Evolutionary conservation across 176 grass and related monocot species (phyloP), one percentile per base, ranked within the genome.

Genomic region (Carex kokanica): DNA sequence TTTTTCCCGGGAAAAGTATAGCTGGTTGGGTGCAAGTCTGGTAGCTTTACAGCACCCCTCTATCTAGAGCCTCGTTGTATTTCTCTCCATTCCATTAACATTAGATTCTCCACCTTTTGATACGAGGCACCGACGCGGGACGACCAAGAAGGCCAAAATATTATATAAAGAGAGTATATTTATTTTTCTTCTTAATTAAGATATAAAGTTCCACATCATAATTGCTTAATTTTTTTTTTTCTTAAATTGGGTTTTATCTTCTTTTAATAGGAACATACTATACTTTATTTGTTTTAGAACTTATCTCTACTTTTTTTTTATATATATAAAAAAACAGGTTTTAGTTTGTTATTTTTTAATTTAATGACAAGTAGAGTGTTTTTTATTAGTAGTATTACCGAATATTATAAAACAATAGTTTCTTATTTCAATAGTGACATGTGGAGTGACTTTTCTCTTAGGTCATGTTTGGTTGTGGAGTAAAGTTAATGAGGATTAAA

Each of bases 21-120:
- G 73, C 47, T 78, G 73, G 51, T 78, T 78, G 47, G 73, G 73
- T 78, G 51, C 51, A 78, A 78, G 25, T 56, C 13, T 56, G 73
- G 73, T 78, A 31, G 51, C 73, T 78, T 78, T 78, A 54, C 51
- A 78, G 14, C 73, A 31, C 51, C 51, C 51, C 24, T 56, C 24
- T 29, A 18, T 67, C 14, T 36, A 67, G 64, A 67, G 2, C 4
- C 12, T 15, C 31, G 59, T 25, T 24, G 8, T 61, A 24, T 7
- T 59, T n/a, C 2, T 54, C 72, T 75, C 72, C 43, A 54, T 75
- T 75, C 3, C 13, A 5, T 53, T 16, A 2, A 16, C 41, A 73
- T 73, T 1, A 23, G 43, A 49, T 73, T 23, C 41, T 51, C 43
- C 41, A 13, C 11, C 11, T 73, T 72, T 23, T 72, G 14, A 74